Base-by-base conservation (phyloP, 768 basidiomycete genomes). In the Lactarius sanguifluus region DNA sequence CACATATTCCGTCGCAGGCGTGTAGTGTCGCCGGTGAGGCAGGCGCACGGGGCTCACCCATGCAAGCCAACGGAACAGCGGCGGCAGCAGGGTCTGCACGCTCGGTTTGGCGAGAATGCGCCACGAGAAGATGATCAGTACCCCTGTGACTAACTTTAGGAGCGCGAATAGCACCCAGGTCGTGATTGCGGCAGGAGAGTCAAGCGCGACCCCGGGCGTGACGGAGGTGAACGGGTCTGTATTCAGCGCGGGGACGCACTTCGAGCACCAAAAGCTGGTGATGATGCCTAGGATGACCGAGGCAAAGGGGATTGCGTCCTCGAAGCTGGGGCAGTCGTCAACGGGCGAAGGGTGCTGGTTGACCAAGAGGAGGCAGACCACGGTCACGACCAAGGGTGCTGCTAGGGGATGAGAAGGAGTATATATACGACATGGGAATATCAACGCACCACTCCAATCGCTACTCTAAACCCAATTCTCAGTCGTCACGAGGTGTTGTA, bases 301-400 rank as follows among this genome's bases (percentile, higher is more conserved):
- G n/a, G 91, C 78, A 69, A 95, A 90, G 0, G 96, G 94, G 59
- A 98, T 96, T 3, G 96, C 92, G 73, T 98, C 96, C 74, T 97
- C 96, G 76, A 97, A 99, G 77, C 96, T 98, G 2, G 96, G 96
- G 71, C 96, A 98, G 72, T 96, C 96, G 28, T 30, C 28, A 10
- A 96, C 91, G 0, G 96, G 96, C 70, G 96, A 90, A 0, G 96
- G 94, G 73, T 96, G 94, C 67, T 91, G 86, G 73, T 94, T 89
- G n/a, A 96, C 88, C 25, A 90, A 77, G 7, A 91, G 78, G 16
- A 30, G 28, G 28, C 84, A 86, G 23, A 90, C 67, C 0, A 87
- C 82, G 34, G 89, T 80, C 52, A 86, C 75, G 12, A 83, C 81
- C 41, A 84, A 72, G 8, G 90, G 89, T 23, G 89, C 86, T 80